A percentile compares a stretch with the other conserved stretches of the same genome.
These are phyloP conservation scores for Reutealis trisperma DNA, from an alignment of 345 rosid genomes.

Conservation along the genomic window DNA sequence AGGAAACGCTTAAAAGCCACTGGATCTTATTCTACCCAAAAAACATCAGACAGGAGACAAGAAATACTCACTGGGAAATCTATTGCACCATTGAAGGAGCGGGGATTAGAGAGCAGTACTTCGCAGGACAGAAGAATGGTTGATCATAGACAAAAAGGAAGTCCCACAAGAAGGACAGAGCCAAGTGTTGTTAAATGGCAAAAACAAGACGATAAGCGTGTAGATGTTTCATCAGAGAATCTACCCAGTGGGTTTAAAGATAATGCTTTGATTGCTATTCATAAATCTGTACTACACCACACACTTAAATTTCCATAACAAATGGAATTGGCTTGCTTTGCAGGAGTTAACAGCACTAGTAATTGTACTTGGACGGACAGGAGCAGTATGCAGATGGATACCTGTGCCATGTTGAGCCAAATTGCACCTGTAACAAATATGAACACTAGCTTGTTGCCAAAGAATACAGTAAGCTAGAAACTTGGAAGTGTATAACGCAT, in stretches of 20 bases:
- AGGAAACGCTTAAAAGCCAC: conserved; percentile 62
- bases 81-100: conserved; percentile 30
- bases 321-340: conserved; percentile 17
- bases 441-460: conserved; percentile 31
- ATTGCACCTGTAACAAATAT: conserved; percentile 29
- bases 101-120: conserved; percentile 25
- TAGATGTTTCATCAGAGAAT: conserved; percentile 36
- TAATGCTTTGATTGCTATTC: conserved; percentile 9
- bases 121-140: conserved; percentile 23
- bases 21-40: conserved; percentile 40
- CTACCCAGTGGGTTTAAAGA: conserved; percentile 27
- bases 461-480: conserved; percentile 46
- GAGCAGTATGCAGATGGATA: conserved; percentile 39
- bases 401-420: conserved; percentile 33
- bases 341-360: conserved; percentile 50
- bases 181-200: conserved; percentile 33
- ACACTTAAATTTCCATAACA: conserved; percentile 15
- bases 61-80: conserved; percentile 37
- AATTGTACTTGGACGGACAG: conserved; percentile 37
- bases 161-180: conserved; percentile 35
- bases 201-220: conserved; percentile 41
- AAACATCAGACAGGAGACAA: conserved; percentile 31
- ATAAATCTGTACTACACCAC: conserved; percentile 7
- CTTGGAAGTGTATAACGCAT: not conserved
- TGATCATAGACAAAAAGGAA: conserved; percentile 33